Conservation (phyloP, 345 rosid genomes). For the Gossypium mustelinum region DNA sequence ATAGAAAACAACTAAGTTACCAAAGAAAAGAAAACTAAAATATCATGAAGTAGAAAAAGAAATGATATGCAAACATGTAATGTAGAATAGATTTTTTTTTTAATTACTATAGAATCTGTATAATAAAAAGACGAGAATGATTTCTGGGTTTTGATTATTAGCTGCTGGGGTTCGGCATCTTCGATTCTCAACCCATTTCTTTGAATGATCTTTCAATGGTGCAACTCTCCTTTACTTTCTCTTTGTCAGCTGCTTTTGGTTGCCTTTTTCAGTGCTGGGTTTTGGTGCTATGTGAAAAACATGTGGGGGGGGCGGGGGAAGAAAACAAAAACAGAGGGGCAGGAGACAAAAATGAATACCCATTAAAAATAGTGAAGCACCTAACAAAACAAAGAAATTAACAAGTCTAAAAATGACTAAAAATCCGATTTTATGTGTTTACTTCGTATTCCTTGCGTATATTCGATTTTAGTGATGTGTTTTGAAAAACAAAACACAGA, state of each 20-base stretch:
- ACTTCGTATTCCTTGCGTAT: neutral
- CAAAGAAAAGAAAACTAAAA: neutral
- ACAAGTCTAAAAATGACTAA: neutral
- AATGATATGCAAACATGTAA: neutral
- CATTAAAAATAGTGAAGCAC: neutral
- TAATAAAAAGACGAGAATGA: neutral
- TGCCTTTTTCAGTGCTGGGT: conserved; percentile 25
- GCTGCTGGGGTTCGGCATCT: neutral
- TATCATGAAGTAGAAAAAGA: neutral
- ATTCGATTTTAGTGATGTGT: neutral
- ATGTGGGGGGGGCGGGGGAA: neutral
- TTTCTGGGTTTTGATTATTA: neutral
- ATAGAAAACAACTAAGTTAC: neutral
- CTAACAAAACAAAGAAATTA: conserved; percentile 2
- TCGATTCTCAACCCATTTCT: conserved; percentile 32
- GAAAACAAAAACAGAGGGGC: neutral
- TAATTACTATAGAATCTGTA: conserved; percentile 8
- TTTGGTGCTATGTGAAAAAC: conserved; percentile 9
- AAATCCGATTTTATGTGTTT: neutral
- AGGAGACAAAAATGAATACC: conserved; percentile 1
- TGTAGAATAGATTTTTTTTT: neutral
- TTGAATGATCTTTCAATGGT: conserved; percentile 22
- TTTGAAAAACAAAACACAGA: neutral
- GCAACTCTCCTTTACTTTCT: conserved; percentile 2
- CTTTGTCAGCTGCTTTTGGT: conserved; percentile 19